phyloP scores from a whole-genome alignment of 208 protist genomes.

The Blechomonas ayalai region DNA sequence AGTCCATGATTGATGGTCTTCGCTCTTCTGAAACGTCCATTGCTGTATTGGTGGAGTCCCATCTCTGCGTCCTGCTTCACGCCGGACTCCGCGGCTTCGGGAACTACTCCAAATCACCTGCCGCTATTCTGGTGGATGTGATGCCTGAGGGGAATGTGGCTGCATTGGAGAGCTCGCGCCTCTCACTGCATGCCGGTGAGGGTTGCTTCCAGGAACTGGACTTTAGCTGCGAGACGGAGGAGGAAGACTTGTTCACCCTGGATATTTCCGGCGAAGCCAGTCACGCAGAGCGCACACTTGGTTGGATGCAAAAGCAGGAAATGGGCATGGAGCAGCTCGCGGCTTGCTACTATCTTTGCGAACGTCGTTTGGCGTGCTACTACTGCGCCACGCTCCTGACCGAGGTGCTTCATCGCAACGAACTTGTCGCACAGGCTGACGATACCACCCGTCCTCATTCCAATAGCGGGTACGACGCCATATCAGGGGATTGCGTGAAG shows the following conservation, averaged over 20 bases:
- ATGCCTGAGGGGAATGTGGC: constrained; percentile 36
- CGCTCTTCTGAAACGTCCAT: constrained; percentile 21
- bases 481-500: constrained; percentile 7
- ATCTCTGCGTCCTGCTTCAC: constrained; percentile 24
- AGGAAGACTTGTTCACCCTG: constrained; percentile 28
- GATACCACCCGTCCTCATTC: constrained; percentile 1
- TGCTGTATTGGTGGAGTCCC: constrained; percentile 21
- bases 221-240: constrained; percentile 47
- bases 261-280: constrained; percentile 9
- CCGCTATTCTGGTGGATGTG: constrained; percentile 23
- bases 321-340: constrained; percentile 17
- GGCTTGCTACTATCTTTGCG: constrained; percentile 18
- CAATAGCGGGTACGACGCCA: too few species aligned
- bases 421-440: neutral
- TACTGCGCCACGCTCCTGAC: constrained; percentile 19
- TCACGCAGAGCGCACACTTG: constrained; percentile 8
- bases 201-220: constrained; percentile 56
- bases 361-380: constrained; percentile 19
- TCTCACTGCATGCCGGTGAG: constrained; percentile 9
- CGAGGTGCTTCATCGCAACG: constrained; percentile 10
- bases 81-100: constrained; percentile 21
- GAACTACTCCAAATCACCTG: constrained; percentile 20
- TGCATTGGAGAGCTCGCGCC: constrained; percentile 16
- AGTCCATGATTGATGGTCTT: constrained; percentile 44
- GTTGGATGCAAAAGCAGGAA: constrained; percentile 15